Conservation (phyloP, 2,329 filamentous ascomycete species). For the Paecilomyces fulvus region DNA sequence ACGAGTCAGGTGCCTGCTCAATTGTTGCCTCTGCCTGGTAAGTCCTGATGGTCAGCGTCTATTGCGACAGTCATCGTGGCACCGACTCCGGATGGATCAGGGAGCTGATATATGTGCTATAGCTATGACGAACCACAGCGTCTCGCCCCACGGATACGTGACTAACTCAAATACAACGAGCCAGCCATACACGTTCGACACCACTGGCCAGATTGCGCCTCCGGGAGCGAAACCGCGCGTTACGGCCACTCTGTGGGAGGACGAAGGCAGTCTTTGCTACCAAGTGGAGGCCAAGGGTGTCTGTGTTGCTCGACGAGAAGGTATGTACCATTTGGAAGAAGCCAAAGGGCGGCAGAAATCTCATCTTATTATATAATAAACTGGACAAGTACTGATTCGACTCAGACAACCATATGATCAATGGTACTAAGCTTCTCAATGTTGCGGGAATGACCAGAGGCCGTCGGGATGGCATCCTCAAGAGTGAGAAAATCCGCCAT, state of each 20-base stretch:
- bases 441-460: constrained; percentile 97
- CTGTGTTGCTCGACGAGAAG: constrained; percentile 88
- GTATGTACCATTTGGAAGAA: constrained; percentile 40
- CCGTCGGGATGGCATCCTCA: constrained; percentile 87
- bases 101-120: constrained; percentile 1
- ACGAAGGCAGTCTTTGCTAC: constrained; percentile 94
- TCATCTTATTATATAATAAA: background rate
- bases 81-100: background rate
- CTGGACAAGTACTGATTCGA: constrained; percentile 1
- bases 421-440: constrained; percentile 92
- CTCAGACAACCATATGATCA: constrained; percentile 96
- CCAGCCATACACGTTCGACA: constrained; percentile 57
- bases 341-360: background rate
- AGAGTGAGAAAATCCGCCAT: constrained; percentile 93
- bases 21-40: constrained; percentile 57
- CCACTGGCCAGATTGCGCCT: constrained; percentile 84
- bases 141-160: constrained; percentile 30
- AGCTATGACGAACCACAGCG: constrained; percentile 36
- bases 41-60: constrained; percentile 8
- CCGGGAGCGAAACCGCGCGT: constrained; percentile 94
- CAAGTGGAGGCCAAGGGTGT: constrained; percentile 95
- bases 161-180: constrained; percentile 31
- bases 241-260: constrained; percentile 95
- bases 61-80: background rate
- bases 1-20: constrained; percentile 57